Percentiles rank a stretch among this genome's conserved stretches.
Evolutionary conservation across 768 basidiomycete genomes (phyloP).

Genomic region (Phylloporus arenicola): DNA sequence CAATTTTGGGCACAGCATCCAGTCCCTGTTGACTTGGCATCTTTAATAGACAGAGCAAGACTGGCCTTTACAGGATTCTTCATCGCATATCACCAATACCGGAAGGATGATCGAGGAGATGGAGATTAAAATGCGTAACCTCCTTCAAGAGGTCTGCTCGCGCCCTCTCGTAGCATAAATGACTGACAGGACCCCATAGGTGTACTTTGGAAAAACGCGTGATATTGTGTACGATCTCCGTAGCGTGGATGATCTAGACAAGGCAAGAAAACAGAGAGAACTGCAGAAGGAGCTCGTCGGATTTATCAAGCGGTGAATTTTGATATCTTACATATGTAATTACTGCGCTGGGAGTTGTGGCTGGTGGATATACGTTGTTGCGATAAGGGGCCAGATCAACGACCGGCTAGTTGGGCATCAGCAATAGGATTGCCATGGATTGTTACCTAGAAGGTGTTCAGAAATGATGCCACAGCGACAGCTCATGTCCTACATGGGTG

Average conservation of each 20-base stretch:
- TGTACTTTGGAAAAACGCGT: slow-evolving; percentile 95
- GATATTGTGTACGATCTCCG: slow-evolving; percentile 92
- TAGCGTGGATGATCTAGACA: slow-evolving; percentile 80
- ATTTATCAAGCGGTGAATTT: slow-evolving; percentile 63
- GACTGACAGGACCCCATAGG: slow-evolving; percentile 37
- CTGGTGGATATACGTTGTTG: slow-evolving; percentile 1
- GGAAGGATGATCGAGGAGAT: slow-evolving; percentile 97
- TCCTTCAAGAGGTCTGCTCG: slow-evolving; percentile 70
- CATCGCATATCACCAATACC: slow-evolving; percentile 89
- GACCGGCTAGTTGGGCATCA: slow-evolving; percentile 45
- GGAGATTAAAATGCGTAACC: slow-evolving; percentile 98
- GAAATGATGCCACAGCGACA: not conserved
- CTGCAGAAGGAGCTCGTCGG: slow-evolving; percentile 89
- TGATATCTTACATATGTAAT: slow-evolving; percentile 17
- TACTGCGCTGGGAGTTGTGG: slow-evolving; percentile 2
- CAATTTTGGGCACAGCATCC: not conserved
- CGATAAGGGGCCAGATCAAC: slow-evolving; percentile 12
- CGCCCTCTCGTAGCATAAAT: not conserved
- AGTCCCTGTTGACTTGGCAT: slow-evolving; percentile 4
- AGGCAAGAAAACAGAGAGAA: slow-evolving; percentile 72
- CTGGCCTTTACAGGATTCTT: slow-evolving; percentile 69
- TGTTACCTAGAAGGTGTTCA: slow-evolving; percentile 49
- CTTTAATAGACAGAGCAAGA: slow-evolving; percentile 76
- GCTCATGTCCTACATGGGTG: slow-evolving; percentile 51
- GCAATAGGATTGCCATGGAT: slow-evolving; percentile 97